These are phyloP conservation scores for Eurotiales sp. DNA, from an alignment of 2,329 filamentous ascomycete species.

Conservation along the genomic window DNA sequence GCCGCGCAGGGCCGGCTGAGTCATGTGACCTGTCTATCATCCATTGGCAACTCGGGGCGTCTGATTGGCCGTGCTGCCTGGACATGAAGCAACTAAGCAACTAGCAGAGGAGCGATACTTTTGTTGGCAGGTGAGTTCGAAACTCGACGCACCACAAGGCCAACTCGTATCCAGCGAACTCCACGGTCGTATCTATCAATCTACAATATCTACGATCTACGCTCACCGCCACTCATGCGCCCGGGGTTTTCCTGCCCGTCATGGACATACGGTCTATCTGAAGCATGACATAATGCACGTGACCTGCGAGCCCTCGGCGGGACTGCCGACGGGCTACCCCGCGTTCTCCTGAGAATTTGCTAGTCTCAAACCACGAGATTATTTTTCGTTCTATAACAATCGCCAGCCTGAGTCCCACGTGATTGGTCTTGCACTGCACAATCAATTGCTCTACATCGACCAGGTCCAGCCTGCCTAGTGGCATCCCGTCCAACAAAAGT, in stretches of 20 bases:
- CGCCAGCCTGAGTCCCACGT: too few relatives aligned
- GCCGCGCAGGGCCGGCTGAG: not conserved
- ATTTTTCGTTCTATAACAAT: too few relatives aligned
- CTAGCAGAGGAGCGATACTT: too few relatives aligned
- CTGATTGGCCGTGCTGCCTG: not conserved
- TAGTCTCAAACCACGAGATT: not conserved
- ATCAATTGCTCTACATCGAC: not conserved
- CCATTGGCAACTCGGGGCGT: not conserved
- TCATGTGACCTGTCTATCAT: not conserved
- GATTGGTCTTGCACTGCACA: not conserved
- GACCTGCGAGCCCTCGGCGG: constrained; percentile 5
- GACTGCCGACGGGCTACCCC: not conserved
- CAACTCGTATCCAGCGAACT: too few relatives aligned
- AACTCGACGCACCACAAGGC: too few relatives aligned
- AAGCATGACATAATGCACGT: constrained; percentile 1
- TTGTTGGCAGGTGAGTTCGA: too few relatives aligned
- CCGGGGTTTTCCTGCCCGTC: not conserved
- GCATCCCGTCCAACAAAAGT: not conserved
- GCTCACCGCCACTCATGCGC: not conserved
- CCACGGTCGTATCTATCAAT: not conserved
- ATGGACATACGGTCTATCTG: too few relatives aligned
- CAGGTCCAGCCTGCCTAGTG: too few relatives aligned
- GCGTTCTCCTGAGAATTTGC: constrained; percentile 2
- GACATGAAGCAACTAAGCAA: too few relatives aligned
- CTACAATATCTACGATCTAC: not conserved